Conservation (phyloP, 1,284 basidiomycete species). For the Polyporus tsugae region DNA sequence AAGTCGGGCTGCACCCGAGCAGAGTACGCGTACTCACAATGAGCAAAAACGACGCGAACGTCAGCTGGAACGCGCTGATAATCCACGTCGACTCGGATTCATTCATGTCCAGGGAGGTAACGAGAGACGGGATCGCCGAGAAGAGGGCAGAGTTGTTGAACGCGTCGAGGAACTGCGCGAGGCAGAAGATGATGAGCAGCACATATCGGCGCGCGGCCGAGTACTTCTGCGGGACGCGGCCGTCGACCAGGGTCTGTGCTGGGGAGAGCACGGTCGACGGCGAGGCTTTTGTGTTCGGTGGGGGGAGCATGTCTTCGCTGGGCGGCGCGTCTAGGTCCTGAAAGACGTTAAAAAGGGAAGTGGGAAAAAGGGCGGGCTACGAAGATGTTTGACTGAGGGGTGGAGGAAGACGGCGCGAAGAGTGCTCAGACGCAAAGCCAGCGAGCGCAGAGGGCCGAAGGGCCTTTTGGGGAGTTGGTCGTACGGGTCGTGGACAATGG, state of each 20-base stretch:
- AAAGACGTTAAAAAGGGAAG: neutral
- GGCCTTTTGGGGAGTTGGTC: conserved; percentile 2
- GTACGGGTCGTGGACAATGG: conserved; percentile 11
- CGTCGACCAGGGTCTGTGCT: conserved; percentile 40
- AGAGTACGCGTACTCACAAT: conserved; percentile 35
- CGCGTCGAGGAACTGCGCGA: conserved; percentile 55
- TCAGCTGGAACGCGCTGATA: conserved; percentile 45
- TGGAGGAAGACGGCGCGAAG: conserved; percentile 3
- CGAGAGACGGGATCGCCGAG: conserved; percentile 50
- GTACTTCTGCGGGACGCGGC: conserved; percentile 39
- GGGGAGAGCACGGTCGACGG: conserved; percentile 35
- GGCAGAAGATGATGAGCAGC: conserved; percentile 53
- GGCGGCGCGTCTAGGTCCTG: neutral
- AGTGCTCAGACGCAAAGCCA: neutral
- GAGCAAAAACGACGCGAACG: conserved; percentile 44
- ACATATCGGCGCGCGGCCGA: conserved; percentile 39
- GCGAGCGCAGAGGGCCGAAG: conserved; percentile 9
- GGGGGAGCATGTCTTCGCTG: conserved; percentile 31
- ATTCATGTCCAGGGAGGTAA: conserved; percentile 38
- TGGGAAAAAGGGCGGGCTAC: neutral
- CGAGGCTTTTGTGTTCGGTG: conserved; percentile 19
- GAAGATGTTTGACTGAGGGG: neutral
- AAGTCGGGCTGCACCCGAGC: too few relatives aligned
- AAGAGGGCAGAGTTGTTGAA: conserved; percentile 59
- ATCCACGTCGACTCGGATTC: conserved; percentile 44